A percentile compares a stretch with the other conserved stretches of the same genome.
Evolutionary conservation across 129 eudicot genomes (phyloP).

Genomic region (Erigeron canadensis): DNA sequence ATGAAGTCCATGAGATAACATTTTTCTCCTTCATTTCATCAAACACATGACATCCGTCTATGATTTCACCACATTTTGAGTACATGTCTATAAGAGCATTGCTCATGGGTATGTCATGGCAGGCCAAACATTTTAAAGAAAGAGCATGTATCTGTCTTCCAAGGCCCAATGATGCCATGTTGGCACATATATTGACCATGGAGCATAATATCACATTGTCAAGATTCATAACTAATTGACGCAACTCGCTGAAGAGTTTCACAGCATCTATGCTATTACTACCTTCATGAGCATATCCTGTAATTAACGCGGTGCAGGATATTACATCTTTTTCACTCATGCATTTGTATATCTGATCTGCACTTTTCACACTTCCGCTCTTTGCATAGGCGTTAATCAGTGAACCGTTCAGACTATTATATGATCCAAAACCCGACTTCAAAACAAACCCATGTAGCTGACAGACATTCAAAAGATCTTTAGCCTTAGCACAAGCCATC

Average conservation of each 20-base stretch:
- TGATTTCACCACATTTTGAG: conserved; percentile 67
- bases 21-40: conserved; percentile 56
- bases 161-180: conserved; percentile 42
- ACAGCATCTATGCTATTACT: conserved; percentile 39
- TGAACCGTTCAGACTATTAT: conserved; percentile 47
- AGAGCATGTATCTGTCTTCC: conserved; percentile 64
- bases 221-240: conserved; percentile 26
- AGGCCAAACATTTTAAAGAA: conserved; percentile 42
- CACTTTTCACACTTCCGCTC: conserved; percentile 47
- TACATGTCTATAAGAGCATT: conserved; percentile 79
- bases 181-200: conserved; percentile 67
- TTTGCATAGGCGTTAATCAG: conserved; percentile 65
- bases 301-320: conserved; percentile 65
- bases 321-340: conserved; percentile 46
- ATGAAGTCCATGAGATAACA: conserved; percentile 72
- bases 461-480: conserved; percentile 30
- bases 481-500: conserved; percentile 35
- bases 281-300: conserved; percentile 58
- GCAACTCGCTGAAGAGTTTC: conserved; percentile 50
- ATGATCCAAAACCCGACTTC: conserved; percentile 50
- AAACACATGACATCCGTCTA: conserved; percentile 45
- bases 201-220: conserved; percentile 60
- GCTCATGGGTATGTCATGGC: conserved; percentile 47
- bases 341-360: conserved; percentile 42
- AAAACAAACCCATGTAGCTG: conserved; percentile 49